Conservation (phyloP, 345 rosid species). For the Firmiana major region DNA sequence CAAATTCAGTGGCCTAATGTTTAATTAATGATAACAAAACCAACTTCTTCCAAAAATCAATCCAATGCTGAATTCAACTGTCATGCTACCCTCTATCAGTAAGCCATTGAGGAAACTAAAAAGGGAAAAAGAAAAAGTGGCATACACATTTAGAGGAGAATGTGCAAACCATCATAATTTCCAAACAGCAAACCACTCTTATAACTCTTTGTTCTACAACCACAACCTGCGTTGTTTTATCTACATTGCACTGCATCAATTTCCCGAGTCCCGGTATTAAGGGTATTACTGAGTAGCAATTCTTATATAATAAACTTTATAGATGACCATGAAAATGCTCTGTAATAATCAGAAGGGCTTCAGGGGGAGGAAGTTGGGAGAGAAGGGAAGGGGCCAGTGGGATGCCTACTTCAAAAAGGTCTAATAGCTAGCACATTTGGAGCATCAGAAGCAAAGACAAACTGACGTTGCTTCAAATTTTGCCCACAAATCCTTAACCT, state of each 20-base stretch:
- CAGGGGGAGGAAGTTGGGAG: neutral
- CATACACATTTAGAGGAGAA: neutral
- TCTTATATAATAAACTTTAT: neutral
- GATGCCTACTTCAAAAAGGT: neutral
- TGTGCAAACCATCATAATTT: neutral
- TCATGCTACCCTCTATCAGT: neutral
- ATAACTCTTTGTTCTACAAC: too few species aligned
- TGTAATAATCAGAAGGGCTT: too few species aligned
- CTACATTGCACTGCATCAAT: neutral
- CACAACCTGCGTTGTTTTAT: too few species aligned
- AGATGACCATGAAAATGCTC: too few species aligned
- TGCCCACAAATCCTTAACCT: too few species aligned
- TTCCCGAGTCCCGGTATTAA: neutral
- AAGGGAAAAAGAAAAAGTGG: too few species aligned
- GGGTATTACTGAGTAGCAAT: too few species aligned
- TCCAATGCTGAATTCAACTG: neutral
- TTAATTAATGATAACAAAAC: neutral
- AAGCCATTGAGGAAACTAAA: neutral
- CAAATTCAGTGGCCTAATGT: neutral
- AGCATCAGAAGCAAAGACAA: neutral
- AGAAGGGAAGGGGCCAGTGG: neutral
- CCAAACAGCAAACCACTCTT: too few species aligned
- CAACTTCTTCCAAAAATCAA: neutral
- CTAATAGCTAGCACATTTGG: neutral
- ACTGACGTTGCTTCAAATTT: neutral